These are phyloP conservation scores for Lophium mytilinum DNA, from an alignment of 495 filamentous ascomycete genomes.

Conservation along the genomic window DNA sequence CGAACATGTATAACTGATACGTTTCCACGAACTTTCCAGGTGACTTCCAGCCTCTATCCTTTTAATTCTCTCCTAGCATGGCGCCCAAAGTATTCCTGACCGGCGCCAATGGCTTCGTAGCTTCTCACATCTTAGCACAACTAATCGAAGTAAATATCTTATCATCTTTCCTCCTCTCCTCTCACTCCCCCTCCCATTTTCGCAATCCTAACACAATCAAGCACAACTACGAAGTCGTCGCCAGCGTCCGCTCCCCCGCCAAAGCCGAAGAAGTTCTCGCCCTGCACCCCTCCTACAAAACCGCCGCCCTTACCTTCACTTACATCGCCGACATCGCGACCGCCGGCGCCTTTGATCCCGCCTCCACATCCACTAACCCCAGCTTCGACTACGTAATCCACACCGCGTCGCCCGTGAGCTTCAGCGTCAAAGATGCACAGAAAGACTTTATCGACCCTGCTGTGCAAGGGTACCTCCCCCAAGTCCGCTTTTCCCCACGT, in stretches of 20 bases:
- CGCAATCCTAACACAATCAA: neutral
- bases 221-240: constrained; percentile 25
- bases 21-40: no score
- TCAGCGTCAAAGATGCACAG: neutral
- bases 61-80: neutral
- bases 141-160: neutral
- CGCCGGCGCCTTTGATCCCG: constrained; percentile 21
- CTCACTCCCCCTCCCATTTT: neutral
- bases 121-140: neutral
- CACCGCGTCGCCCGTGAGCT: constrained; percentile 23
- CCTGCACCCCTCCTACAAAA: constrained; percentile 28
- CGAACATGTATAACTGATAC: no score
- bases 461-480: neutral
- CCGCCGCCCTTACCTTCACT: constrained; percentile 16
- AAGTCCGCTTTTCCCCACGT: neutral
- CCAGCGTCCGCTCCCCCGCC: constrained; percentile 26
- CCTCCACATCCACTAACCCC: constrained; percentile 3
- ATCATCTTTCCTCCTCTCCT: neutral
- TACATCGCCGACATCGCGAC: constrained; percentile 20
- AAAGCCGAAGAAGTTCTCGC: constrained; percentile 33
- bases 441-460: constrained; percentile 5
- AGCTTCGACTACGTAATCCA: constrained; percentile 29
- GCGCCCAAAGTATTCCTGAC: neutral
- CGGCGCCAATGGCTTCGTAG: constrained; percentile 3
- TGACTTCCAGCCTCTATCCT: no score